Conservation (phyloP, 2,329 filamentous ascomycete genomes). For the Clarireedia monteithiana region DNA sequence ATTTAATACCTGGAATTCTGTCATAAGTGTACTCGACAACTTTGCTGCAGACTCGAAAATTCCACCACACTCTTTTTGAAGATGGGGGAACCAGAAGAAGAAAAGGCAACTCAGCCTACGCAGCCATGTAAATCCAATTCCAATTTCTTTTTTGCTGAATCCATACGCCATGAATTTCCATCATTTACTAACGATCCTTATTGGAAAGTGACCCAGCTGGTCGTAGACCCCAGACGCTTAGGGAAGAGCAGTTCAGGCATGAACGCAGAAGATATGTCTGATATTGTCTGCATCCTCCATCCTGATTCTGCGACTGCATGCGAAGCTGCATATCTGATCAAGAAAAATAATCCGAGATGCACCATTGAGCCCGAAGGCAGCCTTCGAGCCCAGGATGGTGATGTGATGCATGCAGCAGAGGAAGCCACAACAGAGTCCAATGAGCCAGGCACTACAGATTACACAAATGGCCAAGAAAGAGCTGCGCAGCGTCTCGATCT, state of each 20-base stretch:
- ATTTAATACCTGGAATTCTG: too few relatives aligned
- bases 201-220: slow-evolving; percentile 62
- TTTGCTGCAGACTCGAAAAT: slow-evolving; percentile 6
- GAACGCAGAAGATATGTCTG: slow-evolving; percentile 72
- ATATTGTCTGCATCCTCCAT: slow-evolving; percentile 83
- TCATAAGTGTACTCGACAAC: not conserved
- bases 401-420: too few relatives aligned
- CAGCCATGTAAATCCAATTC: slow-evolving; percentile 24
- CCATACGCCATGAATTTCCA: not conserved
- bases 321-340: slow-evolving; percentile 50
- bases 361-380: slow-evolving; percentile 47
- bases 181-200: slow-evolving; percentile 16
- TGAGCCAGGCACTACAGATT: too few relatives aligned
- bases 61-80: slow-evolving; percentile 13
- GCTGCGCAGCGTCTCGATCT: too few relatives aligned
- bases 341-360: slow-evolving; percentile 45
- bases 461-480: too few relatives aligned
- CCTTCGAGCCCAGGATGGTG: slow-evolving; percentile 11
- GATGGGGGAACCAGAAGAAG: slow-evolving; percentile 22
- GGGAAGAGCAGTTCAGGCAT: slow-evolving; percentile 79
- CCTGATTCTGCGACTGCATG: slow-evolving; percentile 68
- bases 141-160: slow-evolving; percentile 1
- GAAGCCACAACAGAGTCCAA: too few relatives aligned
- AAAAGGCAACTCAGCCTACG: slow-evolving; percentile 9
- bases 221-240: slow-evolving; percentile 70